Percentiles rank a stretch among this genome's conserved stretches.
phyloP scores from a whole-genome alignment of 257 asterid species.

The Fraxinus pennsylvanica region DNA sequence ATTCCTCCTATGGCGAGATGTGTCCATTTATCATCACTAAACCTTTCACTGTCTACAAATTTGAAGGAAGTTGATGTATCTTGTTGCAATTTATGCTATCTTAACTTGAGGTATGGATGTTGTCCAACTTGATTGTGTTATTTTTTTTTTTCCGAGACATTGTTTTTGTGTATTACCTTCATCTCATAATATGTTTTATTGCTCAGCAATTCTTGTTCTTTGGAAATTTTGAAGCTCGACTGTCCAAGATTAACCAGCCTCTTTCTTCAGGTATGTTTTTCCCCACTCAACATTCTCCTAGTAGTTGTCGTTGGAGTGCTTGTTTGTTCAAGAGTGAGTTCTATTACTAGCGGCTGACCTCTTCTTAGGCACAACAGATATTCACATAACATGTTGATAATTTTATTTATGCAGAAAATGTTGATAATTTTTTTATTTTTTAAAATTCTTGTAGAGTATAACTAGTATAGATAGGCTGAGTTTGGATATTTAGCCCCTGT shows the following conservation, averaged over 20 bases:
- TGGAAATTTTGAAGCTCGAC: constrained; percentile 83
- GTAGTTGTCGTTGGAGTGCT: background rate
- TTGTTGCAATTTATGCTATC: constrained; percentile 73
- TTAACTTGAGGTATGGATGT: constrained; percentile 77
- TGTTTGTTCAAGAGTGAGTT: background rate
- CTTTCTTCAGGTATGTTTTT: constrained; percentile 81
- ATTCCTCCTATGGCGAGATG: constrained; percentile 85
- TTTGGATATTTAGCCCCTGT: background rate
- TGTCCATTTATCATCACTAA: constrained; percentile 64
- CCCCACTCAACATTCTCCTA: constrained; percentile 1
- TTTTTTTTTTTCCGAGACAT: constrained; percentile 2
- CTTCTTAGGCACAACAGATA: background rate
- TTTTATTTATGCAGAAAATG: background rate
- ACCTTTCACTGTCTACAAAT: constrained; percentile 84
- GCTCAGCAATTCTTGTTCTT: constrained; percentile 80
- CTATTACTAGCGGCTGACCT: background rate
- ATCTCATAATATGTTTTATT: constrained; percentile 23
- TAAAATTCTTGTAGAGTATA: background rate
- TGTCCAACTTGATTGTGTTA: constrained; percentile 5
- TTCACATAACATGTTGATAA: background rate
- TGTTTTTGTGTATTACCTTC: constrained; percentile 1
- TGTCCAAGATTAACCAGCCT: constrained; percentile 92
- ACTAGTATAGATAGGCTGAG: background rate
- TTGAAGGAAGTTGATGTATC: constrained; percentile 89
- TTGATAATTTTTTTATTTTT: background rate